Evolutionary conservation across 176 grass and related monocot genomes (phyloP).

Genomic region (Canna indica): DNA sequence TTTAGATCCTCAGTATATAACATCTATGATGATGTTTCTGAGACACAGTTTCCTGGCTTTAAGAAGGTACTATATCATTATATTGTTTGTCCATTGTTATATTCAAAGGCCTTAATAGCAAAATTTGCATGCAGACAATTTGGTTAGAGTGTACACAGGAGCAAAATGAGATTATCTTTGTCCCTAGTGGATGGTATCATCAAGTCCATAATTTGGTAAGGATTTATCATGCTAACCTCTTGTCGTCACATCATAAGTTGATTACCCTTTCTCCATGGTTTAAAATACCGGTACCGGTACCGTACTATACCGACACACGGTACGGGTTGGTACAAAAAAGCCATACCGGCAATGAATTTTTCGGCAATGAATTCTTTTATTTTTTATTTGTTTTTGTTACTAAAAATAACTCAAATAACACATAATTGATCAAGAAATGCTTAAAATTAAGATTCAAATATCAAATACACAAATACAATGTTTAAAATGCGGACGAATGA

Average conservation of each 20-base stretch:
- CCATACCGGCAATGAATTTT: no score
- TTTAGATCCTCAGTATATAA: slow-evolving; percentile 53
- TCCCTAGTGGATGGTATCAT: slow-evolving; percentile 97
- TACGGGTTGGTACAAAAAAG: no score
- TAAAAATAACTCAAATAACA: no score
- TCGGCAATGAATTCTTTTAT: no score
- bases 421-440: no score
- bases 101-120: not conserved
- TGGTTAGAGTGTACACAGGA: slow-evolving; percentile 82
- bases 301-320: no score
- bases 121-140: slow-evolving; percentile 47
- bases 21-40: slow-evolving; percentile 63
- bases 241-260: not conserved
- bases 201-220: slow-evolving; percentile 93
- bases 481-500: no score
- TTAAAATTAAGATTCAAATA: no score
- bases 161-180: slow-evolving; percentile 90
- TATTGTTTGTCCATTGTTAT: not conserved
- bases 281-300: no score
- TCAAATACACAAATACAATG: no score
- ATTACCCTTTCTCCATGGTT: no score
- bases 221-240: not conserved
- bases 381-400: no score
- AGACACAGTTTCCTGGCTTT: slow-evolving; percentile 67
- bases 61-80: slow-evolving; percentile 28